phyloP scores from a whole-genome alignment of 2,329 filamentous ascomycete species.

The Tolypocladium ophioglossoides region DNA sequence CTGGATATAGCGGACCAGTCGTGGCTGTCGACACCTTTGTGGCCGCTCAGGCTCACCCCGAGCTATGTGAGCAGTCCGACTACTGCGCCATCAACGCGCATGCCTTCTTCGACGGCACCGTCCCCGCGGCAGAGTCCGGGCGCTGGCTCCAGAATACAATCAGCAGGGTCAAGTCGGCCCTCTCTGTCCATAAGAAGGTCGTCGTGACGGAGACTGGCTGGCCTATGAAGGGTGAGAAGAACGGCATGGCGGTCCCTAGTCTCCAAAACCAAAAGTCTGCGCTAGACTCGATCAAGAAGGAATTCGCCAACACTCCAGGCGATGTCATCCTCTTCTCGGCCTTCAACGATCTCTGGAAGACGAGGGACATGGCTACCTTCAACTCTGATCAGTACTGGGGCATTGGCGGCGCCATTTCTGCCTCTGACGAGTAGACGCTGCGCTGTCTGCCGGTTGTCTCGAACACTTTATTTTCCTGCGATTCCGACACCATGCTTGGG shows the following conservation, averaged over 20 bases:
- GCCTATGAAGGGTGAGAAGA: slow-evolving; percentile 58
- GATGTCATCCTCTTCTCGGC: slow-evolving; percentile 66
- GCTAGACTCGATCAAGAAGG: slow-evolving; percentile 49
- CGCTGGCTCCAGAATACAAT: slow-evolving; percentile 53
- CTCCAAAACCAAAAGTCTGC: slow-evolving; percentile 55
- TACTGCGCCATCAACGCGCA: slow-evolving; percentile 76
- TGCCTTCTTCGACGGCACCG: slow-evolving; percentile 67
- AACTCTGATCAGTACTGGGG: slow-evolving; percentile 73
- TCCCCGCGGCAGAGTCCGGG: slow-evolving; percentile 51
- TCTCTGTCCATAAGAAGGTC: slow-evolving; percentile 44
- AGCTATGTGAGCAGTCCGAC: slow-evolving; percentile 63
- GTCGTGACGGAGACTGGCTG: slow-evolving; percentile 79
- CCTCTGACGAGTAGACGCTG: slow-evolving; percentile 6
- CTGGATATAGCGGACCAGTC: slow-evolving; percentile 62
- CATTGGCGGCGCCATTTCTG: slow-evolving; percentile 29
- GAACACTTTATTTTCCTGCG: not conserved
- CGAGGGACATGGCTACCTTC: slow-evolving; percentile 48
- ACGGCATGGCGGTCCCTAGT: slow-evolving; percentile 59
- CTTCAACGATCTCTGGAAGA: slow-evolving; percentile 75
- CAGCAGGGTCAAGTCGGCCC: slow-evolving; percentile 26
- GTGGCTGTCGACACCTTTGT: slow-evolving; percentile 74
- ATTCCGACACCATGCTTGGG: not conserved
- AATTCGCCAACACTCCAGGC: slow-evolving; percentile 39
- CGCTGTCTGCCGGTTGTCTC: not conserved
- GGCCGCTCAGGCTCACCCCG: slow-evolving; percentile 53